Base-by-base conservation (phyloP, 108 stramenopile species). In the Nitzschia inconspicua region DNA sequence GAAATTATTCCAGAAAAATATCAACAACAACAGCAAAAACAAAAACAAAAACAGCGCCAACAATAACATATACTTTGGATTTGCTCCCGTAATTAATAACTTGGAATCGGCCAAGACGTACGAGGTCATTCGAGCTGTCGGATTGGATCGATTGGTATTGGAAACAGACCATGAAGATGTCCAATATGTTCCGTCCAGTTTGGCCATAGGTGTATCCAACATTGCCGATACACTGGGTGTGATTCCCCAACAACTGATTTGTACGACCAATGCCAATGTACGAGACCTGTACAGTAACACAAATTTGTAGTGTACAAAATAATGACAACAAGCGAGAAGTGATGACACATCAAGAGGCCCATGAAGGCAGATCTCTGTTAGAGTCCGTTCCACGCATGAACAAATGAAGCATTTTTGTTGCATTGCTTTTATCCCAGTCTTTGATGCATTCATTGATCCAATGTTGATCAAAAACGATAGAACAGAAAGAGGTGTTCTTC, bases 151-250 rank as follows among this genome's bases (percentile, higher is more conserved):
- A 41, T 39, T 93, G n/a, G 63, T 93, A 3, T 46, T 93, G 27
- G 92, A 93, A 72, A 84, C 86, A 13, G 92, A 93, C 76, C 79
- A 83, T 42, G 92, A 93, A 67, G 82, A 93, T 72, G 64, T 80
- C 14, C 37, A 66, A 7, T 8, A 13, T 30, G 85, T 84, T 8
- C 66, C 63, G 44, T 57, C 76, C 8, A 77, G 77, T 60, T 67
- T 88, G 50, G 36, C 57, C 20, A 22, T 22, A 6, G 75, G 84
- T 10, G 51, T 85, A 4, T 8, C 58, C 16, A 44, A 69, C 19
- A 56, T 89, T 10, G 66, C 86, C 14, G 37, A 71, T 23, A 80
- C 79, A 16, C 64, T 91, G 27, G 66, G 70, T 13, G 48, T 84
- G 7, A 44, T 66, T 14, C 53, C 63, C n/a, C 34, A 65, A 4